Base-by-base conservation (phyloP, 2,329 filamentous ascomycete species). In the Fusarium papillatum region DNA sequence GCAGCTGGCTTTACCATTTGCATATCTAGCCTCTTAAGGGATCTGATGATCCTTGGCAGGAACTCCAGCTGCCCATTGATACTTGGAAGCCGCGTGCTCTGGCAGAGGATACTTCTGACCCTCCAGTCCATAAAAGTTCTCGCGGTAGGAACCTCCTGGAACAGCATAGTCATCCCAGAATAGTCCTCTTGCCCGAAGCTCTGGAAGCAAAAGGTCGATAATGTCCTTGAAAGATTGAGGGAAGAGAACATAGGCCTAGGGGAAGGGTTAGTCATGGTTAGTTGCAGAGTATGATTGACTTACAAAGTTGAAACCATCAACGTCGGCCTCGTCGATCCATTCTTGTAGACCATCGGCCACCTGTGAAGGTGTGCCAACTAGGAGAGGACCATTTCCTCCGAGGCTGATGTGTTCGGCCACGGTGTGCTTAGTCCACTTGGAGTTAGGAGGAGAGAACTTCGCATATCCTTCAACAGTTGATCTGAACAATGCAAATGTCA, bases 281-380 rank as follows among this genome's bases (percentile, higher is more conserved):
- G 48, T 2, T 1, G 0, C 2, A 24, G 8, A 16, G 8, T 24
- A 7, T 7, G 14, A 4, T 8, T 24, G 48, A 82, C 89, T 84
- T 80, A 92, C 92, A 81, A 95, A 88, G 79, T 95, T 95, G 83
- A 95, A 95, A 0, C 93, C 93, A 79, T 95, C 93, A 1, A 95
- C 89, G 75, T 94, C 93, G 0, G 91, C 92, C 80, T 94, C 93
- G 8, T 85, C 79, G 0, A 94, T 86, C 93, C 93, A 95, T 1
- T 86, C 83, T 82, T 95, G 91, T 68, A 95, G 86, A 53, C 89
- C 88, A 79, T 95, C 93, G 0, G 92, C 93, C 2, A 95, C 92
- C 74, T 91, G 89, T 19, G 87, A 81, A 0, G 93, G 85, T 0
- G 91, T 94, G 0, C 93, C 93, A 0, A 95, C 90, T 4, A 92